Evolutionary conservation across 768 basidiomycete genomes (phyloP), one percentile per base, ranked within the genome.

Genomic region (Tricholomella constricta): DNA sequence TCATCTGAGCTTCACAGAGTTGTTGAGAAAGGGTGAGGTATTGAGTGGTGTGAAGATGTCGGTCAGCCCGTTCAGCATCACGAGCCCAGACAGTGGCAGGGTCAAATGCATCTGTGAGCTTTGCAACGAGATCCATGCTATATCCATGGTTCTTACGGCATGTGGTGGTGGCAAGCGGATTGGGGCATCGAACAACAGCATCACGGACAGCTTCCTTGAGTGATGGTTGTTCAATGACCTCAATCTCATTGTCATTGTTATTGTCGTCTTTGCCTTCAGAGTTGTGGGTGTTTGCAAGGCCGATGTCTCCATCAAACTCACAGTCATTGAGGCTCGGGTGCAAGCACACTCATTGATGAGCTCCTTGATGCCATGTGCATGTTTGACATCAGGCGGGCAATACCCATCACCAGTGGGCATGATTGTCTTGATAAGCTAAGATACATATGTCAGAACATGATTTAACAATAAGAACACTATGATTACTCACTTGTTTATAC

Each of bases 401-500:
- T 43, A 44, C 7, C n/a, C 50, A 20, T 54, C 43, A 44, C 47
- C 43, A 42, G 52, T 47, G 14, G 41, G 48, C 47, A 44, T 48
- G n/a, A 4, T 23, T 11, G 41, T 45, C 42, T 44, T 51, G 41
- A 44, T 17, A 7, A 51, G 40, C 40, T 43, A 20, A 4, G 19
- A 9, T 14, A 45, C n/a, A 31, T 31, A 20, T 37, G 23, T 41
- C 3, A 31, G 15, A 41, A 31, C 23, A 32, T 15, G 15, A 14
- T 31, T 31, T 6, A 29, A 45, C 6, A 51, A 25, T 34, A n/a
- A 45, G 25, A 11, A 47, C 25, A 1, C 46, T 19, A 48, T 52
- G 40, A 1, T 42, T 17, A 48, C 55, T 15, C 52, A 69, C 66
- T 44, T 56, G 54, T 51, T 65, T 67, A 43, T 53, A 68, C 50